Conservation (phyloP, 768 basidiomycete genomes). For the Psilocybe azurescens region DNA sequence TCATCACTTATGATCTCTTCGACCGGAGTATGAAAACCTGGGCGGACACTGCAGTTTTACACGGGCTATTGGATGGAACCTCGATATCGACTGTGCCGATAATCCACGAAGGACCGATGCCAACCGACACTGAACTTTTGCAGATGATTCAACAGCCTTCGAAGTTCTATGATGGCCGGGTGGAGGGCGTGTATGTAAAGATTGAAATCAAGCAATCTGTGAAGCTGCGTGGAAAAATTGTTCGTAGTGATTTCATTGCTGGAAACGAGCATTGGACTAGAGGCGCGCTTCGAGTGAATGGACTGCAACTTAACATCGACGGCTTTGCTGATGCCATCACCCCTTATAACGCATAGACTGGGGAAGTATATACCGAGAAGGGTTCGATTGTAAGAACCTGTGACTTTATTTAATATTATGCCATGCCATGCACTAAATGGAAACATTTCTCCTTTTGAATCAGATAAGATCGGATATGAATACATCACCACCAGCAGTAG, state of each 20-base stretch:
- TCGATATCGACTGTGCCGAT: slow-evolving; percentile 48
- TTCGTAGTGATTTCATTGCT: slow-evolving; percentile 63
- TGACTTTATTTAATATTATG: too few relatives aligned
- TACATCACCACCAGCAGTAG: too few relatives aligned
- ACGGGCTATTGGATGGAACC: slow-evolving; percentile 40
- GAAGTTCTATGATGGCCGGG: slow-evolving; percentile 42
- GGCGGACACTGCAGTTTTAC: slow-evolving; percentile 40
- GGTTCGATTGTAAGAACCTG: too few relatives aligned
- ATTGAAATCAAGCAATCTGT: slow-evolving; percentile 48
- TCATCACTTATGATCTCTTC: slow-evolving; percentile 65
- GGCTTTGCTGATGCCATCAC: too few relatives aligned
- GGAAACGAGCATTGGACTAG: slow-evolving; percentile 68
- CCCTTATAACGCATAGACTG: too few relatives aligned
- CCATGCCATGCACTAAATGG: too few relatives aligned
- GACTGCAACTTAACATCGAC: background rate
- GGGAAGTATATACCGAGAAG: too few relatives aligned
- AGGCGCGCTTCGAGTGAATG: slow-evolving; percentile 32
- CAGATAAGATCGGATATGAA: too few relatives aligned
- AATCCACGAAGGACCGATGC: slow-evolving; percentile 47
- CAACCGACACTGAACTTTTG: slow-evolving; percentile 41
- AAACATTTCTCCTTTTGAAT: too few relatives aligned
- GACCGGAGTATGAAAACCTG: slow-evolving; percentile 53
- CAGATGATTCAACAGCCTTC: slow-evolving; percentile 52
- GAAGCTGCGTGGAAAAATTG: slow-evolving; percentile 56
- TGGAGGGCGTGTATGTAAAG: slow-evolving; percentile 67